Conservation (phyloP, 2,329 filamentous ascomycete species). For the Colletotrichum scovillei region DNA sequence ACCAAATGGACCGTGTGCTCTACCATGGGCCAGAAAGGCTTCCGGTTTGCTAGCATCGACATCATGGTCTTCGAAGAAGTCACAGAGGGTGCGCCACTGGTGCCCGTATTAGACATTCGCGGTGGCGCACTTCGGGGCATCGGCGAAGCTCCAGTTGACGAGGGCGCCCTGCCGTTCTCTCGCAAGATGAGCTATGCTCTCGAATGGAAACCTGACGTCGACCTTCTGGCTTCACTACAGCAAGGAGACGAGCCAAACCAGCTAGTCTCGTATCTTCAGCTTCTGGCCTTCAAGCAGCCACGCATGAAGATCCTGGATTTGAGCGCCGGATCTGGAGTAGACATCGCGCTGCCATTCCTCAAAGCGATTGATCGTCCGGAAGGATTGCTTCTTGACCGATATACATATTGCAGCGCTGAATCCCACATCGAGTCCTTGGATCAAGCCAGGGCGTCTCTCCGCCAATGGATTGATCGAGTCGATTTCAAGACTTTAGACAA, state of each 20-base stretch:
- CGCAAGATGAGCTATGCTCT: constrained; percentile 3
- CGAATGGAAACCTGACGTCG: constrained; percentile 4
- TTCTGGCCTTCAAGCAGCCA: constrained; percentile 26
- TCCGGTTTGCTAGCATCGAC: background rate
- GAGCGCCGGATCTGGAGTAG: constrained; percentile 54
- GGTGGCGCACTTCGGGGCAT: background rate
- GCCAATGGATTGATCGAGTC: constrained; percentile 28
- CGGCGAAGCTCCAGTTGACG: background rate
- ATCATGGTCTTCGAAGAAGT: background rate
- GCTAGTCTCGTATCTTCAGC: constrained; percentile 10
- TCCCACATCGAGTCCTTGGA: constrained; percentile 42
- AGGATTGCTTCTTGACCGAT: background rate
- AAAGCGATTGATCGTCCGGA: background rate
- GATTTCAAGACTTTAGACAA: constrained; percentile 45
- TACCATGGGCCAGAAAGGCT: background rate
- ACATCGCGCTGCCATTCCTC: constrained; percentile 50
- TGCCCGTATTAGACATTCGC: background rate
- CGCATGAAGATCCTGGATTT: constrained; percentile 43
- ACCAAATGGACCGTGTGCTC: background rate
- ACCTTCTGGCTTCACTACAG: background rate
- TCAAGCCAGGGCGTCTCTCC: background rate
- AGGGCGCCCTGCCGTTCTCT: background rate
- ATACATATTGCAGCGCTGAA: constrained; percentile 44
- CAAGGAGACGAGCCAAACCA: too few species aligned
- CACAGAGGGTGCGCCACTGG: background rate